These are phyloP conservation scores for Luffa acutangula DNA, from an alignment of 306 rosid genomes.

Conservation along the genomic window DNA sequence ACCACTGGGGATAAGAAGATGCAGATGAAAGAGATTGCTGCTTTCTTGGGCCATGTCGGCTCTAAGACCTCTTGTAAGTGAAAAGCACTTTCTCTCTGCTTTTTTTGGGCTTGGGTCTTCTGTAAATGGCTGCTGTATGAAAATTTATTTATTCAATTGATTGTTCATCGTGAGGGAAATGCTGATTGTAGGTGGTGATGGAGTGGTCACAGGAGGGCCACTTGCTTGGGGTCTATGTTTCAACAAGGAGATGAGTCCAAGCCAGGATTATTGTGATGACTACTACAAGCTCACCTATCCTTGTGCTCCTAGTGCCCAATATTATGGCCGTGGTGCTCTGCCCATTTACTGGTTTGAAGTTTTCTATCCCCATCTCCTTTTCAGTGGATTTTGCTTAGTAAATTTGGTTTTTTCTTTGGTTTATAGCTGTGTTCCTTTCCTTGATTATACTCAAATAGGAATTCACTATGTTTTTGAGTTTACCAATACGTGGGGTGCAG, in stretches of 20 bases:
- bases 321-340: slow-evolving; percentile 97
- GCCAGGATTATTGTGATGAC: slow-evolving; percentile 79
- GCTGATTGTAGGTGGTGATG: slow-evolving; percentile 75
- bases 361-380: background rate
- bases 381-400: background rate
- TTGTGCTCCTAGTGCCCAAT: slow-evolving; percentile 77
- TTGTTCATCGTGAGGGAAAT: slow-evolving; percentile 11
- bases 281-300: slow-evolving; percentile 73
- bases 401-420: background rate
- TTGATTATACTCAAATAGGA: background rate
- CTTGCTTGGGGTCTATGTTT: slow-evolving; percentile 91
- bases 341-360: slow-evolving; percentile 75
- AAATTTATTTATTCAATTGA: background rate
- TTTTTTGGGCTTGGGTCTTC: background rate
- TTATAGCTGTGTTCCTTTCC: background rate
- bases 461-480: background rate
- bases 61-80: slow-evolving; percentile 73
- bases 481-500: no score
- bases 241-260: slow-evolving; percentile 93
- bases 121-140: background rate
- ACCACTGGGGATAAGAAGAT: slow-evolving; percentile 65
- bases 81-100: background rate
- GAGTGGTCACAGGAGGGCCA: slow-evolving; percentile 97
- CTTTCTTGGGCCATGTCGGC: slow-evolving; percentile 86
- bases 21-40: slow-evolving; percentile 87